Evolutionary conservation across 1,284 basidiomycete species (phyloP), one percentile per base, ranked within the genome.

Genomic region (Rhodofomes roseus): DNA sequence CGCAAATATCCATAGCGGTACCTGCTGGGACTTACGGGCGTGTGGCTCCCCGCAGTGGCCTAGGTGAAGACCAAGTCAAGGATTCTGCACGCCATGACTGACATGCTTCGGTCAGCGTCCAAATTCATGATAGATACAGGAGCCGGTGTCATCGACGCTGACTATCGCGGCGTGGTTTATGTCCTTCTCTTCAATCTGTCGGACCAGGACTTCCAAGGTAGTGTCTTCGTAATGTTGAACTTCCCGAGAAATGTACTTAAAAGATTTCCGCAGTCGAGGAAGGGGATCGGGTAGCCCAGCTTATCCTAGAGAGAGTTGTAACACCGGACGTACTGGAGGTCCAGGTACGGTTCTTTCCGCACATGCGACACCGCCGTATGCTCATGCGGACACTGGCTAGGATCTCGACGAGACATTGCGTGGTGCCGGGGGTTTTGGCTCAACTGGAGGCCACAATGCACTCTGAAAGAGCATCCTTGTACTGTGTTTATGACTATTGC

Each of bases 41-140:
- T 54, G 91, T 99, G 60, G 96, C 96, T 1, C 96, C 96, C 6
- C 85, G 96, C 16, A 94, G 90, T 68, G 96, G 96, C 5, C 84
- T 98, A 18, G 96, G 95, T 96, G 64, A 22, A 9, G 54, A 46
- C 40, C 37, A 34, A 44, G 27, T 55, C 36, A 46, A 54, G 27
- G 37, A 25, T 53, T 34, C 14, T 39, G 31, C 34, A 12, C 37
- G 14, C 39, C 18, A 46, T 41, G 23, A 16, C 18, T 52, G 48
- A 48, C 56, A 55, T 23, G 20, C 2, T 55, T 46, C 56, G n/a
- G 18, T 66, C 29, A 96, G 96, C 96, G 4, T 90, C 90, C 27
- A 99, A 99, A 74, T 95, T 94, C 76, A 94, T 95, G 82, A 98
- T 99, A 62, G 92, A 97, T 72, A 96, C 93, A 0, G 96, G 96